phyloP scores from a whole-genome alignment of 1,284 basidiomycete genomes.

The Apiotrichum domesticum region DNA sequence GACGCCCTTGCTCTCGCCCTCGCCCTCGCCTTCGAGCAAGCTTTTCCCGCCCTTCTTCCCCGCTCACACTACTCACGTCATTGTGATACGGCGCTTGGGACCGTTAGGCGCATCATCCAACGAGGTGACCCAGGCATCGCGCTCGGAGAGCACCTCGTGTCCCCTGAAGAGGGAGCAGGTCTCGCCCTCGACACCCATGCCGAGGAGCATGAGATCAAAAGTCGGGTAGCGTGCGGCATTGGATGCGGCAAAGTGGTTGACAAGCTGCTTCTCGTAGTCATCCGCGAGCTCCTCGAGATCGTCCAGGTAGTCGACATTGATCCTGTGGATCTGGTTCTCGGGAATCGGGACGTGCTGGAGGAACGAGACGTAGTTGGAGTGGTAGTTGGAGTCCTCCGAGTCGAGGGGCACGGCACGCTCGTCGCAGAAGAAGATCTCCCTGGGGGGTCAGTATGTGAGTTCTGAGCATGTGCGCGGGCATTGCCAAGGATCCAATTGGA shows the following conservation, averaged over 20 bases:
- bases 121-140: slow-evolving; percentile 88
- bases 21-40: no score
- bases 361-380: slow-evolving; percentile 68
- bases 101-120: slow-evolving; percentile 92
- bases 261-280: slow-evolving; percentile 88
- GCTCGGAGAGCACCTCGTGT: slow-evolving; percentile 76
- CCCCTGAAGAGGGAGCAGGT: slow-evolving; percentile 93
- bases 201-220: slow-evolving; percentile 89
- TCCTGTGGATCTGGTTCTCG: slow-evolving; percentile 71
- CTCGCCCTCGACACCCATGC: slow-evolving; percentile 92
- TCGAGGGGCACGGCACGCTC: slow-evolving; percentile 93
- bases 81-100: slow-evolving; percentile 79
- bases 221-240: slow-evolving; percentile 88
- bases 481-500: no score
- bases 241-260: slow-evolving; percentile 79
- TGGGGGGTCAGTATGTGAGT: slow-evolving; percentile 40
- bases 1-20: no score
- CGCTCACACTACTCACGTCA: slow-evolving; percentile 51
- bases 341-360: slow-evolving; percentile 78
- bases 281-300: slow-evolving; percentile 80
- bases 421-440: slow-evolving; percentile 97
- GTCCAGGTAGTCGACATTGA: slow-evolving; percentile 65
- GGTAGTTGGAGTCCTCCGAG: slow-evolving; percentile 89
- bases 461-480: no score
- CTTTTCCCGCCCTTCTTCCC: no score